Evolutionary conservation across 164 flowering plant species (phyloP).

Genomic region (Vitis cinerea): DNA sequence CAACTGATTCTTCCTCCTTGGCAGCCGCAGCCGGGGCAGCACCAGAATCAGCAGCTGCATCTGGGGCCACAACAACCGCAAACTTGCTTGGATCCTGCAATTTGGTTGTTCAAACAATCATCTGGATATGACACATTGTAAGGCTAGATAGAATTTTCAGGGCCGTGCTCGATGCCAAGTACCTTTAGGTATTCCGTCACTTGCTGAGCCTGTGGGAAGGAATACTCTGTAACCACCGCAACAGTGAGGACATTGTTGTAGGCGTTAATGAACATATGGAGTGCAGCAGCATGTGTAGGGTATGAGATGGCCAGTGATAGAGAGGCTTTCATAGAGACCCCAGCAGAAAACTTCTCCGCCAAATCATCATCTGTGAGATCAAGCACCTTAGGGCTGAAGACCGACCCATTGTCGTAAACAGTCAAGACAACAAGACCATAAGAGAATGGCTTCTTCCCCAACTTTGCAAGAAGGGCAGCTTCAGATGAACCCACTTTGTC

Average conservation of each 20-base stretch:
- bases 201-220: constrained; percentile 68
- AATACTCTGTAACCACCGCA: constrained; percentile 58
- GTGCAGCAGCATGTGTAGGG: constrained; percentile 71
- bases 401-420: constrained; percentile 62
- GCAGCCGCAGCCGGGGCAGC: constrained; percentile 29
- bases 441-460: constrained; percentile 62
- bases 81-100: constrained; percentile 75
- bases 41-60: constrained; percentile 16
- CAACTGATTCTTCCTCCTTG: constrained; percentile 47
- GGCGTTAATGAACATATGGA: constrained; percentile 70
- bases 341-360: constrained; percentile 46
- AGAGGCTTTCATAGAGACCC: constrained; percentile 51
- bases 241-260: constrained; percentile 64
- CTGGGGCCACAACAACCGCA: constrained; percentile 47
- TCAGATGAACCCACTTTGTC: constrained; percentile 75
- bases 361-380: constrained; percentile 63
- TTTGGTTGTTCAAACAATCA: neutral
- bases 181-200: constrained; percentile 57
- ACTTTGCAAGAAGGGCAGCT: constrained; percentile 61
- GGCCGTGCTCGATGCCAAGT: no score
- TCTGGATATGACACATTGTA: neutral
- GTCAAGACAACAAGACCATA: constrained; percentile 51
- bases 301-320: constrained; percentile 55
- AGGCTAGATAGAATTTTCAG: no score
- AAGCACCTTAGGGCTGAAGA: constrained; percentile 65